Evolutionary conservation across 2,329 filamentous ascomycete genomes (phyloP), one percentile per base, ranked within the genome.

Genomic region (Microdochium paspali): DNA sequence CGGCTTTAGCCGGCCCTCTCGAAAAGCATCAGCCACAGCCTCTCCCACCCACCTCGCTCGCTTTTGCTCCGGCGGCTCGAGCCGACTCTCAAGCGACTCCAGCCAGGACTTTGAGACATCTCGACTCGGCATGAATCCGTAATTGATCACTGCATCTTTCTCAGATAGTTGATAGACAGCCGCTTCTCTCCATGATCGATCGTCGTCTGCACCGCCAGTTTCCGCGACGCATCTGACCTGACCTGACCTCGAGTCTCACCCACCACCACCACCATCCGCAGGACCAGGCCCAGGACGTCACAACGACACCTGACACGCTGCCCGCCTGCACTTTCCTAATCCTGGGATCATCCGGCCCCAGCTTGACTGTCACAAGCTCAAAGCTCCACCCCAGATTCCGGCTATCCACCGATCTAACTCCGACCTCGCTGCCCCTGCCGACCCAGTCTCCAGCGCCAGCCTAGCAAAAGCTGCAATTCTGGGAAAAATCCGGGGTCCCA

Each of bases 301-400:
- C 13, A 7, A 28, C 26, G 7, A 28, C 7, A 7, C 13, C 26
- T 28, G 26, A 7, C 13, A 13, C 26, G 7, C 26, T 7, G 7
- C 26, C 13, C 26, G 26, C 26, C 26, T 28, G 26, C 7, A 13
- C 26, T 7, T 13, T 28, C 15, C 31, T 15, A 35, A n/a, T 35
- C 18, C 15, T 18, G n/a, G 20, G 13, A 9, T 3, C 20, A 21
- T 15, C n/a, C 35, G 5, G 6, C 35, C 15, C 10, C 35, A 9
- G 35, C 35, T 21, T 3, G n/a, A 10, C n/a, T 5, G 10, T 13
- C 26, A 28, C 26, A 13, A 28, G 18, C 10, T n/a, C 18, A 9
- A n/a, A 40, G 35, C 35, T 40, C 35, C 35, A 40, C 35, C 35
- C 35, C 35, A 40, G 35, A 40, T 40, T 40, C 35, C 35, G 35